Evolutionary conservation across 78 protist genomes (phyloP), one percentile per base, ranked within the genome.

Genomic region (Dictyostelium capitatum): DNA sequence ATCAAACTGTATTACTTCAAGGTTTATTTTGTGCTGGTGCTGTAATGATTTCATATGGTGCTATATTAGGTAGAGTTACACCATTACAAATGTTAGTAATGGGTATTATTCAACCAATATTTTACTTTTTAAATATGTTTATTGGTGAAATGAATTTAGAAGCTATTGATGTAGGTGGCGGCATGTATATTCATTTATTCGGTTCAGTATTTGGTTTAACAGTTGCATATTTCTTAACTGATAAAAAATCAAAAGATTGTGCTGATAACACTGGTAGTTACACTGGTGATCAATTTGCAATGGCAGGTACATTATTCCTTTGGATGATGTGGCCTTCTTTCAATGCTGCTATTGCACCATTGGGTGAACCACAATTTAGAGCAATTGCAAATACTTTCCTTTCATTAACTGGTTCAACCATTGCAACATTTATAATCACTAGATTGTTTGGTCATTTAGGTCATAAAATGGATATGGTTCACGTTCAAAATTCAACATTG

Each of bases 301-400:
- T 98, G 97, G 96, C 97, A 50, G 99, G 98, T 74, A 59, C 90
- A 11, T 48, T 94, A 0, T 89, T 89, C 89, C 90, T 94, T 32
- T 90, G 84, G 89, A 81, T 94, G 91, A 94, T 82, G 96, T 98
- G 99, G 99, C 99, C 99, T 19, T 43, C 84, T 30, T 98, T 98
- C 97, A 98, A 98, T 82, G 98, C 96, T 6, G 97, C 98, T 0
- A 89, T 96, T 28, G 97, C 97, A 15, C 64, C 90, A 17, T 64
- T 37, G 14, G 89, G 84, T 23, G 62, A 25, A 12, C 79, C 94
- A 56, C 94, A 95, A 92, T 47, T 77, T 23, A n/a, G 97, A 20
- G 92, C 95, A 4, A 64, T 87, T 43, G 75, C 93, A 30, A 95
- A 95, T 20, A 95, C 94, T 4, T 83, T 90, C 79, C 37, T 95